phyloP scores from a whole-genome alignment of 768 basidiomycete species.

The Tricholoma matsutake region DNA sequence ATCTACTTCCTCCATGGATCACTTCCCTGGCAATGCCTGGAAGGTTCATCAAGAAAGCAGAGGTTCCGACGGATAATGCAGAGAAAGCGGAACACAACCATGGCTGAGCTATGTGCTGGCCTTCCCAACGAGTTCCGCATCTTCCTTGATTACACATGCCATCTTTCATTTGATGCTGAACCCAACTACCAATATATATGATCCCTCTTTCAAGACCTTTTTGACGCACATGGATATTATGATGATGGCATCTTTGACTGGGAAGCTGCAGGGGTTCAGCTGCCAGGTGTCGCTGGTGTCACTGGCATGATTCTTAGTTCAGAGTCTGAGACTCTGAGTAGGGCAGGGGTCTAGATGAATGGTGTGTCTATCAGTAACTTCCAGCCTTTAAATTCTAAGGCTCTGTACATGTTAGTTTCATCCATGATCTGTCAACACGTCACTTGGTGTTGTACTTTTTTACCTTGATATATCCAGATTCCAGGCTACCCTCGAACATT shows the following conservation, averaged over 20 bases:
- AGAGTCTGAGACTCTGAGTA: background rate
- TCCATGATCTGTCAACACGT: background rate
- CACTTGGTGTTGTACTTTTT: background rate
- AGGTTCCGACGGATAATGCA: background rate
- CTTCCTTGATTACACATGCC: slow-evolving; percentile 23
- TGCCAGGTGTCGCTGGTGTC: background rate
- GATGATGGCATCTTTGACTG: slow-evolving; percentile 60
- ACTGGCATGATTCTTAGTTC: background rate
- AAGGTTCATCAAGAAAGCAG: slow-evolving; percentile 2
- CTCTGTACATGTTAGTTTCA: background rate
- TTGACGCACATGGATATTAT: slow-evolving; percentile 40
- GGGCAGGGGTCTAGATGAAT: background rate
- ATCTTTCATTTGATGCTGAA: slow-evolving; percentile 56
- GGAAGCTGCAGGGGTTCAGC: slow-evolving; percentile 12
- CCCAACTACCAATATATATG: slow-evolving; percentile 59
- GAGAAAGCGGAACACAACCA: background rate
- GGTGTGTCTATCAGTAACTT: background rate
- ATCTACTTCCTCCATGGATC: slow-evolving; percentile 60
- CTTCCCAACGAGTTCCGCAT: background rate
- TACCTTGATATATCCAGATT: background rate
- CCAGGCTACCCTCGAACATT: background rate
- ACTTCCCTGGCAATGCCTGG: slow-evolving; percentile 54
- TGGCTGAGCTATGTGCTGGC: background rate
- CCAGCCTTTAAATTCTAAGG: background rate
- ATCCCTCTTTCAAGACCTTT: slow-evolving; percentile 41